Base-by-base conservation (phyloP, 768 basidiomycete genomes). In the Tubosaeta sp. region DNA sequence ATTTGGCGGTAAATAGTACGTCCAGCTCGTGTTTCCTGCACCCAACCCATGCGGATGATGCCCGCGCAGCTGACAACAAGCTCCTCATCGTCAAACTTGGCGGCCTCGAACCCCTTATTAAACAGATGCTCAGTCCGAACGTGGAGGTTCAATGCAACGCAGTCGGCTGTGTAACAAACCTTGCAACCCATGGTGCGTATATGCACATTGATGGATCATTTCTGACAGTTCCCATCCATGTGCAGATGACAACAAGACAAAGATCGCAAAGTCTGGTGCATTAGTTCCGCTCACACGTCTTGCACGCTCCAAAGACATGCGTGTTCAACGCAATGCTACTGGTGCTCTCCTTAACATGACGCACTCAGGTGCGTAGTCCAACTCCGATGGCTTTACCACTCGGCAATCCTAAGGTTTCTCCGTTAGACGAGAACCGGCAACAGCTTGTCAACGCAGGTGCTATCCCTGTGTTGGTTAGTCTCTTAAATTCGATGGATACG, bases 101-200 rank as follows among this genome's bases (percentile, higher is more conserved):
- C 43, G 96, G 96, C 48, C 81, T 99, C 39, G 96, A 99, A 68
- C 96, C 95, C 43, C 79, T 99, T 60, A 98, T 99, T 61, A 85
- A 94, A 50, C 96, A 99, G 70, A 99, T 99, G 96, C 83, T 97
- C 48, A 93, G 90, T 59, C 94, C 94, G 2, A 99, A 98, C 64
- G 95, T 98, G 36, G 96, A 99, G 67, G 96, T 99, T 2, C 96
- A 98, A 70, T 99, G 96, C 75, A 99, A 99, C 66, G 96, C 96
- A 25, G 96, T 99, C 22, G 96, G 96, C 30, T 99, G 96, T 66
- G 93, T 99, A 45, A 99, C 96, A 16, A 99, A 99, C 68, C 79
- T 99, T 39, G 96, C 96, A 13, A 99, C 95, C 1, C 95, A 98
- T 72, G 95, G 94, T 95, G 51, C 48, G 83, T 69, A 47, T 48